Evolutionary conservation across 2,329 filamentous ascomycete genomes (phyloP).

Genomic region (Hypoxylon sp.): DNA sequence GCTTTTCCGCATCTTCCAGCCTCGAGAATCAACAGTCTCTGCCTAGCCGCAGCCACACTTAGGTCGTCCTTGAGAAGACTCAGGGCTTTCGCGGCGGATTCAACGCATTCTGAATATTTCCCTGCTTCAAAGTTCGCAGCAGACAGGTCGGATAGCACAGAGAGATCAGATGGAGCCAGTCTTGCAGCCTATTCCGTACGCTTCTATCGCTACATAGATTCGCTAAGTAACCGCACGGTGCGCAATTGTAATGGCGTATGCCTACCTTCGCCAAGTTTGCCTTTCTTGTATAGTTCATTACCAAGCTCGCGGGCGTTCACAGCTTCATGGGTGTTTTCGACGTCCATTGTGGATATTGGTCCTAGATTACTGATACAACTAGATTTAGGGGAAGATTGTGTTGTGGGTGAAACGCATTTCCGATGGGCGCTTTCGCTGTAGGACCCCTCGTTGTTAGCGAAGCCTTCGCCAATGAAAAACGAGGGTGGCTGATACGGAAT

Average conservation of each 20-base stretch:
- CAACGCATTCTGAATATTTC: constrained; percentile 35
- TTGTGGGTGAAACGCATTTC: neutral
- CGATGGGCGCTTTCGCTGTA: neutral
- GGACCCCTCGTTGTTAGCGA: neutral
- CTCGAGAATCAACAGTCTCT: constrained; percentile 34
- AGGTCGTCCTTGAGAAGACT: constrained; percentile 13
- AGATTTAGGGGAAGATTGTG: neutral
- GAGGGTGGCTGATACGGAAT: neutral
- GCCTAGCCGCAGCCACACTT: neutral
- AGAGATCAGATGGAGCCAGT: constrained; percentile 33
- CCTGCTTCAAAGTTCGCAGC: constrained; percentile 40
- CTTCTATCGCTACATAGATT: constrained; percentile 25
- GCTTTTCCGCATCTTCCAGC: constrained; percentile 14
- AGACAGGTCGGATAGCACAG: constrained; percentile 40
- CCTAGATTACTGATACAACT: neutral
- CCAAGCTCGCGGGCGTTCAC: constrained; percentile 27
- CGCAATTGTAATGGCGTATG: neutral
- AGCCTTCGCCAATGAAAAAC: neutral
- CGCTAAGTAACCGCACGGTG: neutral
- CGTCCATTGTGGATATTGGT: constrained; percentile 12
- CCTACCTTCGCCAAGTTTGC: constrained; percentile 34
- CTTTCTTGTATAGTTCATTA: constrained; percentile 30
- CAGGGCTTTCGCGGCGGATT: constrained; percentile 25
- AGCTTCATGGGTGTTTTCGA: neutral
- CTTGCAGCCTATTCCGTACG: constrained; percentile 34